Conservation (phyloP, 768 basidiomycete genomes). For the Boletus vermiculosoides region DNA sequence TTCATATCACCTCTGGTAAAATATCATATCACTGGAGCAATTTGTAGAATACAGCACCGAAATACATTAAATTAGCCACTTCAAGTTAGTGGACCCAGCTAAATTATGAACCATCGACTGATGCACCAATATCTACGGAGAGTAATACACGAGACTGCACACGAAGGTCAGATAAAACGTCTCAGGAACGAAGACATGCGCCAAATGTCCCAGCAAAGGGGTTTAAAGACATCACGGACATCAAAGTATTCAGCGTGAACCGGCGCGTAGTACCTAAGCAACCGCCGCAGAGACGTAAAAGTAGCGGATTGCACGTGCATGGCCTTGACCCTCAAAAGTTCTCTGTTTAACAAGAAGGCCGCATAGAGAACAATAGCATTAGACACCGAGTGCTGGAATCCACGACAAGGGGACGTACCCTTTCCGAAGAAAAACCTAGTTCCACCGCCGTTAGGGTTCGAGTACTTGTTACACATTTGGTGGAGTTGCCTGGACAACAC, state of each 20-base stretch:
- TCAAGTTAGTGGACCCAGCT: background rate
- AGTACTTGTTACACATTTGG: constrained; percentile 82
- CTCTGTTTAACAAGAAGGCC: constrained; percentile 11
- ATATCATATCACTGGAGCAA: background rate
- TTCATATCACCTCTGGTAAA: no score
- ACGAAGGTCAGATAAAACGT: background rate
- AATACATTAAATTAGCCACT: background rate
- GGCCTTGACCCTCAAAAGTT: constrained; percentile 15
- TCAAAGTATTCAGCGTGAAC: background rate
- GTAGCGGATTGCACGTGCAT: background rate
- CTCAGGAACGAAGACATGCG: background rate
- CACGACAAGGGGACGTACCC: constrained; percentile 44
- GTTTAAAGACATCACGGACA: background rate
- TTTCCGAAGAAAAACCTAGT: constrained; percentile 91
- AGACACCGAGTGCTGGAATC: background rate
- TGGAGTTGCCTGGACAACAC: constrained; percentile 71
- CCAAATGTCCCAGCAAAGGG: background rate
- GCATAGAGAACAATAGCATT: background rate
- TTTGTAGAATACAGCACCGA: constrained; percentile 6
- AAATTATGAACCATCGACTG: background rate
- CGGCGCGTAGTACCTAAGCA: background rate
- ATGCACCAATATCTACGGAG: background rate
- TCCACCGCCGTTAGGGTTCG: constrained; percentile 63
- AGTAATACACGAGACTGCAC: background rate
- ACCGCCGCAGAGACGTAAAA: background rate